Evolutionary conservation across 768 basidiomycete genomes (phyloP), one percentile per base, ranked within the genome.

Genomic region (Mycena capillaripes): DNA sequence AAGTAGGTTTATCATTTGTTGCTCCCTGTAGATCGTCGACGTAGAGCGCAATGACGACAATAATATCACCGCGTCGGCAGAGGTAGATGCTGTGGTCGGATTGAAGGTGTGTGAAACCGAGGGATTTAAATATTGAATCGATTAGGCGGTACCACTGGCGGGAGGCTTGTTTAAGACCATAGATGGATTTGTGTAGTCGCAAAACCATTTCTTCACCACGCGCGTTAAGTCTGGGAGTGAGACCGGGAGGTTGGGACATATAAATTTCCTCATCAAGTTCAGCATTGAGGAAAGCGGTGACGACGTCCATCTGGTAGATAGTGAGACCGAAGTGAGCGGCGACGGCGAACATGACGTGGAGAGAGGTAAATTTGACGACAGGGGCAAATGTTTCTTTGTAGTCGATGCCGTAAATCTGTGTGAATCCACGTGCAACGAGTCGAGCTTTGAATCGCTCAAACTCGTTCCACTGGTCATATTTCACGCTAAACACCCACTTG

Each of bases 31-130:
- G 40, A 9, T 66, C 64, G 38, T 66, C 53, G 27, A 56, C 40
- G 21, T 66, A 56, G 14, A 56, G 36, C 2, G 52, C 64, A 6
- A 56, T 66, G 27, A 66, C 19, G 16, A 56, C 27, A 3, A 56
- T n/a, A 19, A 66, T 66, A 2, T 56, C 27, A 1, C 27, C 64
- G 21, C 53, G 52, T 9, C 38, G 40, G 27, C 64, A 66, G 3
- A 56, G 64, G 17, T 64, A 64, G 10, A 64, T 64, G 50, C 62
- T 64, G 50, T 64, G 62, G 29, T 66, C 53, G 12, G 64, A 55
- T 44, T 56, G 40, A 9, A 56, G 53, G 11, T 40, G 38, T 1
- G 53, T 44, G 36, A 56, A 66, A 29, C 40, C 53, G 7, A 66
- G 64, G 42, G 52, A 55, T 23, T 48, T 62, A 7, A 48, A 48